Percentiles rank a stretch among this genome's conserved stretches.
phyloP scores from a whole-genome alignment of 179 eudicot species.

The Silene noctiflora region DNA sequence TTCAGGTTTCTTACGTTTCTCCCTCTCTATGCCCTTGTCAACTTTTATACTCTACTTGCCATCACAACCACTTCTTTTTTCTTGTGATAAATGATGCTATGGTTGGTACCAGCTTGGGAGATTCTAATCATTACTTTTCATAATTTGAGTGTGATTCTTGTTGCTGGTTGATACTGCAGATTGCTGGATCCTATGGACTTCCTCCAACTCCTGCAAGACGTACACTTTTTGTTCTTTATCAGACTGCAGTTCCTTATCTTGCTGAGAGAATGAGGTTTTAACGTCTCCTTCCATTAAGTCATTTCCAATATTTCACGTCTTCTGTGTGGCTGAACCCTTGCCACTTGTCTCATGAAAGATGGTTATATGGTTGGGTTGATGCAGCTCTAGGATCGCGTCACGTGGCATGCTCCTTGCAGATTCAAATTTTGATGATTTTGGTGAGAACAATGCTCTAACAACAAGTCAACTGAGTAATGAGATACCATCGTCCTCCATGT shows the following conservation, averaged over 20 bases:
- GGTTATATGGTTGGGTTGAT: constrained; percentile 15
- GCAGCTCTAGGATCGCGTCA: constrained; percentile 90
- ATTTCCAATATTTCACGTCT: not conserved
- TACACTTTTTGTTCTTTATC: constrained; percentile 79
- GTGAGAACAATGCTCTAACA: constrained; percentile 24
- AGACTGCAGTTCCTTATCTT: constrained; percentile 90
- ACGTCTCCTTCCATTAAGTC: not conserved
- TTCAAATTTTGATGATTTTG: constrained; percentile 47
- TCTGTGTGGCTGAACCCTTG: constrained; percentile 7
- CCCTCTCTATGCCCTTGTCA: not conserved
- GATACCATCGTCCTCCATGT: constrained; percentile 42
- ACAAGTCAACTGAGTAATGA: constrained; percentile 27
- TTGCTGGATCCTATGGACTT: constrained; percentile 86
- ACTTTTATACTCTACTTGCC: too few species aligned
- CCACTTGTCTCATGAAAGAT: constrained; percentile 10
- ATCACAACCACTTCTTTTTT: not conserved
- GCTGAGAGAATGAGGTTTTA: constrained; percentile 88
- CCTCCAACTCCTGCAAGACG: constrained; percentile 99
- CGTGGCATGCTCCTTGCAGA: constrained; percentile 73
- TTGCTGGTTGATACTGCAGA: constrained; percentile 46
- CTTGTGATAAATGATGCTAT: not conserved
- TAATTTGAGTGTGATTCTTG: constrained; percentile 3
- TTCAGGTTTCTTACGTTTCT: constrained; percentile 53
- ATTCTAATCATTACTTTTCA: not conserved
- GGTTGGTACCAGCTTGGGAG: not conserved